Conservation (phyloP, 2,329 filamentous ascomycete genomes). For the Ascomycota sp. region DNA sequence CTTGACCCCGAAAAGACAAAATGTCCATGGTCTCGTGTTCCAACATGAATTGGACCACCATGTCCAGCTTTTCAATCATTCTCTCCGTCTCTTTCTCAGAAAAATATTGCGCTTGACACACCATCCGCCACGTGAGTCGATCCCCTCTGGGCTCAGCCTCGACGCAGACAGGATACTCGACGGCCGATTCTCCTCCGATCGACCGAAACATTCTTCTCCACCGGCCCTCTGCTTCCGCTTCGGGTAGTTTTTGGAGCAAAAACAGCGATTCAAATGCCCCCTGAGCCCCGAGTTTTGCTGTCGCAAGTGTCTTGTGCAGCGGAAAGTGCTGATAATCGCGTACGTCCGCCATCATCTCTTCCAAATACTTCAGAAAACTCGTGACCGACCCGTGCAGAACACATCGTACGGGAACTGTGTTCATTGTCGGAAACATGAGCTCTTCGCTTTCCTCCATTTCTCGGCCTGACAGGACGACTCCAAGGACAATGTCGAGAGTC, state of each 20-base stretch:
- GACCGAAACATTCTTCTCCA: conserved; percentile 34
- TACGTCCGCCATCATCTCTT: conserved; percentile 45
- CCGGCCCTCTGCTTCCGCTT: background rate
- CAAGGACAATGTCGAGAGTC: conserved; percentile 60
- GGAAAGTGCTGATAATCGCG: conserved; percentile 60
- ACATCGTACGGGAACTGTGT: conserved; percentile 58
- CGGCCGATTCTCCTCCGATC: conserved; percentile 39
- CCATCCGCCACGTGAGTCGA: conserved; percentile 47
- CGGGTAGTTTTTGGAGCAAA: conserved; percentile 24
- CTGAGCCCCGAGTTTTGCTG: conserved; percentile 12
- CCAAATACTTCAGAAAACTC: conserved; percentile 52
- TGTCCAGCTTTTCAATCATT: conserved; percentile 39
- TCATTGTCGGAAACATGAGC: conserved; percentile 78
- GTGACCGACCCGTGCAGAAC: conserved; percentile 47
- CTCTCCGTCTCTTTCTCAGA: conserved; percentile 20
- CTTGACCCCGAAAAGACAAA: conserved; percentile 28
- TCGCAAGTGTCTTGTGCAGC: conserved; percentile 44
- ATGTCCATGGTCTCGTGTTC: conserved; percentile 24
- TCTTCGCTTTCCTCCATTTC: conserved; percentile 47
- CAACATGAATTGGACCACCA: conserved; percentile 35
- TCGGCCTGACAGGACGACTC: conserved; percentile 68
- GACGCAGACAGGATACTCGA: conserved; percentile 66
- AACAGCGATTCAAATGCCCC: conserved; percentile 35
- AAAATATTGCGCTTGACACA: conserved; percentile 40
- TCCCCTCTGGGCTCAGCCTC: conserved; percentile 49